Base-by-base conservation (phyloP, 176 grass and related monocot genomes). In the Thalia dealbata region DNA sequence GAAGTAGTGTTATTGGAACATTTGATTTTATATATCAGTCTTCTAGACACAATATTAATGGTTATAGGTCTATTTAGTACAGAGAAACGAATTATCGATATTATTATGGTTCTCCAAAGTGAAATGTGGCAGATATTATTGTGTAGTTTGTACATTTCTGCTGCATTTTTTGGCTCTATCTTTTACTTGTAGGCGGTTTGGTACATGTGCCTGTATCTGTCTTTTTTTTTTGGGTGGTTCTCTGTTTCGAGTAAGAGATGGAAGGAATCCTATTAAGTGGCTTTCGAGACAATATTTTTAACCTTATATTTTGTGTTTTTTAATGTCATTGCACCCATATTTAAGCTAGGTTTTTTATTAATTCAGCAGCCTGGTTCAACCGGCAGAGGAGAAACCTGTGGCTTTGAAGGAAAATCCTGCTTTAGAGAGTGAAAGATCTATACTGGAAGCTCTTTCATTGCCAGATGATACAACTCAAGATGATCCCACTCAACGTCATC, bases 391-490 rank as follows among this genome's bases (percentile, higher is more conserved):
- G 51, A 83, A 77, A 75, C 66, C 72, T 55, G 42, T 29, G 22
- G 67, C 65, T 23, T 56, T 50, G 23, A 86, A 86, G 67, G 74
- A 79, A 60, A 71, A 75, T 67, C 72, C 43, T 50, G 22, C 56
- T 75, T 41, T 45, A 6, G 74, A 73, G 35, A 70, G 75, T 70
- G 58, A 75, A 46, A 82, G 54, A 71, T 83, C 85, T 69, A 67
- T 72, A 73, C 76, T 83, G 48, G 79, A 86, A 73, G 85, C 82
- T 54, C 71, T 87, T 67, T 87, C 80, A 11, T 72, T 87, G 60
- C 83, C 81, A 61, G 83, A 86, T 78, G 67, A 70, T 73, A 26
- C 60, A 66, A 30, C 71, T n/a, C 45, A 9, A 48, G 45, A 38
- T 38, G 32, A 38, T 38, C 1, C 32, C 4, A 38, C 32, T 4